Percentiles rank a stretch among this genome's conserved stretches.
phyloP scores from a whole-genome alignment of 176 grass and related monocot species.

The Thalia dealbata region DNA sequence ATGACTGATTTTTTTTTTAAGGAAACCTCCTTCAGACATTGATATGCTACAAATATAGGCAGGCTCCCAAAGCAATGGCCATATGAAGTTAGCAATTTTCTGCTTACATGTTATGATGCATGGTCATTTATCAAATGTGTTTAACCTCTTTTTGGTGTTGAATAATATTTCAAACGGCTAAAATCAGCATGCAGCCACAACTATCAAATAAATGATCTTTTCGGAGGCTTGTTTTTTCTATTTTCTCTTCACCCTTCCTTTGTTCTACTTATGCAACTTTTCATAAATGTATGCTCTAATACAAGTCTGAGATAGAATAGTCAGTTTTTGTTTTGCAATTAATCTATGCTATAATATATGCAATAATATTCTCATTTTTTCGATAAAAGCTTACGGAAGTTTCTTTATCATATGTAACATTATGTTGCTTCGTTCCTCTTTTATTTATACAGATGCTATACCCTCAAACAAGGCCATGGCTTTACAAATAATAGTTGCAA shows the following conservation, averaged over 20 bases:
- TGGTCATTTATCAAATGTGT: not conserved
- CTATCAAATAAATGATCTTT: not conserved
- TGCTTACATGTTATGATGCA: not conserved
- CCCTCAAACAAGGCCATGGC: conserved; percentile 79
- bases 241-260: too few species aligned
- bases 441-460: conserved; percentile 47
- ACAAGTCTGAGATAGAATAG: too few species aligned
- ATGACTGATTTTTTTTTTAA: too few species aligned
- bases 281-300: too few species aligned
- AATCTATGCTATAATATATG: not conserved
- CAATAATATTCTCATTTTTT: not conserved
- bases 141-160: not conserved
- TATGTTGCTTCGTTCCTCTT: not conserved
- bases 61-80: not conserved
- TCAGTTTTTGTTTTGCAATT: too few species aligned
- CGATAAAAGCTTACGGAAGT: not conserved
- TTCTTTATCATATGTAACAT: not conserved
- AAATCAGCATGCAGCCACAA: not conserved
- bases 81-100: not conserved
- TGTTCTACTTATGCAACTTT: too few species aligned
- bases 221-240: not conserved
- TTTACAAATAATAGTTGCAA: conserved; percentile 74
- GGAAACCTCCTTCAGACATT: too few species aligned
- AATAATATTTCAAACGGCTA: not conserved
- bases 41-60: too few species aligned